A percentile compares a stretch with the other conserved stretches of the same genome.
Conservation (phyloP, 2,329 filamentous ascomycete species). For the Camillea tinctor region DNA sequence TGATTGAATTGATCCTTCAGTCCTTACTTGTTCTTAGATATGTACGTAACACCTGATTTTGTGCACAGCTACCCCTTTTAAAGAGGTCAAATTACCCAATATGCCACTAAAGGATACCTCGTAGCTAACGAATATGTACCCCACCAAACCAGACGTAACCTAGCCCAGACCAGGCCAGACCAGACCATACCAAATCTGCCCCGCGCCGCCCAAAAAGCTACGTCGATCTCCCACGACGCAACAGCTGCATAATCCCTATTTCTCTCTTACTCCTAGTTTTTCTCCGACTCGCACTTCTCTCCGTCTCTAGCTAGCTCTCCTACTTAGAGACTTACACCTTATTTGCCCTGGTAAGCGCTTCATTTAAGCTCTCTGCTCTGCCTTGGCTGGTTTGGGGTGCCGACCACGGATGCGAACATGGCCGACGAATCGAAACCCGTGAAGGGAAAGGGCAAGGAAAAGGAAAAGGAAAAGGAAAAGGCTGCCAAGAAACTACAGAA, state of each 20-base stretch:
- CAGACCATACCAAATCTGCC: neutral
- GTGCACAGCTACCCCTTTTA: no score
- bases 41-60: no score
- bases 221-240: neutral
- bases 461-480: constrained; percentile 46
- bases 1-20: no score
- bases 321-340: neutral
- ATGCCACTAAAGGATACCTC: neutral
- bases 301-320: neutral
- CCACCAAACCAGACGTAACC: neutral
- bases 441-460: constrained; percentile 48
- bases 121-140: neutral
- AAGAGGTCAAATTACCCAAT: neutral
- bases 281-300: neutral
- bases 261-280: neutral
- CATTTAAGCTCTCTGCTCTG: no score
- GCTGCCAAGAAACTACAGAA: constrained; percentile 54
- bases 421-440: constrained; percentile 63
- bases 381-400: neutral
- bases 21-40: no score
- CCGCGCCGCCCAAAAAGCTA: neutral
- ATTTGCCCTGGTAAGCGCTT: neutral
- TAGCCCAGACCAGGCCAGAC: no score
- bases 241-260: neutral
- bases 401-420: constrained; percentile 22